A percentile compares a stretch with the other conserved stretches of the same genome.
Evolutionary conservation across 2,329 filamentous ascomycete species (phyloP).

Genomic region (Didymella glomerata): DNA sequence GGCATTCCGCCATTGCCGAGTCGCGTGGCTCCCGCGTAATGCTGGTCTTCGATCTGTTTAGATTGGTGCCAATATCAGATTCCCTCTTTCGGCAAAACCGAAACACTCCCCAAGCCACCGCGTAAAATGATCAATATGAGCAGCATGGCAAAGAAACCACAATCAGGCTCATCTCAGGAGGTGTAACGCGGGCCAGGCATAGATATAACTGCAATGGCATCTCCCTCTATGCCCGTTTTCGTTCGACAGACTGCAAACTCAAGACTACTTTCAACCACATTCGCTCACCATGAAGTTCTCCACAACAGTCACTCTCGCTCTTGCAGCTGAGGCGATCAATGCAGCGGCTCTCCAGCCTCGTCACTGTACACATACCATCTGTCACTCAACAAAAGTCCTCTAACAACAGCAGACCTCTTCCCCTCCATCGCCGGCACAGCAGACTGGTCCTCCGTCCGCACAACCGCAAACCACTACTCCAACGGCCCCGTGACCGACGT

Average conservation of each 20-base stretch:
- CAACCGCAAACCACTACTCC: conserved; percentile 44
- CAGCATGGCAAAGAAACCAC: conserved; percentile 7
- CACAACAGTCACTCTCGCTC: conserved; percentile 29
- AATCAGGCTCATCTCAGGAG: conserved; percentile 15
- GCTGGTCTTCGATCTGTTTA: conserved; percentile 24
- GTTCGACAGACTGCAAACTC: not conserved
- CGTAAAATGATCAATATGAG: conserved; percentile 35
- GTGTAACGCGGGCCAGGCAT: conserved; percentile 18
- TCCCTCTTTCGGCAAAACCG: conserved; percentile 27
- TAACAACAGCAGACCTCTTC: conserved; percentile 31
- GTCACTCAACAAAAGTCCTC: conserved; percentile 7
- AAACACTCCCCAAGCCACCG: conserved; percentile 32
- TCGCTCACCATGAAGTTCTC: conserved; percentile 39
- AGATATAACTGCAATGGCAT: conserved; percentile 14
- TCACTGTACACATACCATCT: conserved; percentile 26
- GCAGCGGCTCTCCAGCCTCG: conserved; percentile 38
- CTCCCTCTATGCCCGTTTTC: not conserved
- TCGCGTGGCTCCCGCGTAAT: conserved; percentile 24
- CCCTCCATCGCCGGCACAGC: conserved; percentile 29
- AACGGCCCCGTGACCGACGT: conserved; percentile 45
- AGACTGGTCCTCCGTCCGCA: conserved; percentile 46
- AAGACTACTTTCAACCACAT: not conserved
- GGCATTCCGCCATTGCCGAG: conserved; percentile 30
- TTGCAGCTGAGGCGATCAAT: conserved; percentile 31
- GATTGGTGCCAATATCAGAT: conserved; percentile 35